Conservation (phyloP, 2,329 filamentous ascomycete species). For the Dichotomopilus funicola region DNA sequence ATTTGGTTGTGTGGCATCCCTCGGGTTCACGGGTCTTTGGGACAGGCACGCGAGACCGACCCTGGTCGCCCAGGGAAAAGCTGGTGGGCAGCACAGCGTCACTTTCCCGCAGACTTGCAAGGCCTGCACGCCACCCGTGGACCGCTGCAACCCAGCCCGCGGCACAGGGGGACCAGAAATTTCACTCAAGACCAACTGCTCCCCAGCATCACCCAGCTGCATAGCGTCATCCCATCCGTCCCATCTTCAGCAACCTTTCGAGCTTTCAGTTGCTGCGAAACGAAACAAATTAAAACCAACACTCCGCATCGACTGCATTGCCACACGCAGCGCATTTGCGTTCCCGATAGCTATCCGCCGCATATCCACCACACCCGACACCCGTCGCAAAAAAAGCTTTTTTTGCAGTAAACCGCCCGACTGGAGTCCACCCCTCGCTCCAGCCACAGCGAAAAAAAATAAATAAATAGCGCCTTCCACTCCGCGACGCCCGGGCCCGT, state of each 20-base stretch:
- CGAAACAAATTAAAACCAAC: slow-evolving; percentile 3
- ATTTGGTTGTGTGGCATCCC: too few relatives aligned
- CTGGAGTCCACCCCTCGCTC: not conserved
- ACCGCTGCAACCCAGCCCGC: not conserved
- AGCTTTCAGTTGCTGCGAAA: not conserved
- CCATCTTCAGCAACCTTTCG: not conserved
- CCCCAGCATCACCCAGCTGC: slow-evolving; percentile 8
- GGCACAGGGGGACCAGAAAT: slow-evolving; percentile 18
- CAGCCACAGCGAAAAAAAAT: not conserved
- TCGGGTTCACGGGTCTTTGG: too few relatives aligned
- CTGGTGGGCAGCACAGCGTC: too few relatives aligned
- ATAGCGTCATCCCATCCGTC: slow-evolving; percentile 23
- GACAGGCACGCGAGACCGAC: not conserved
- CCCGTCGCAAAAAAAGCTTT: not conserved
- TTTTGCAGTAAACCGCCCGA: slow-evolving; percentile 1
- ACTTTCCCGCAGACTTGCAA: not conserved
- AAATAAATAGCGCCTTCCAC: not conserved
- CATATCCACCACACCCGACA: not conserved
- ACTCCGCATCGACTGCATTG: slow-evolving; percentile 1
- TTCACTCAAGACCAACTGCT: slow-evolving; percentile 18
- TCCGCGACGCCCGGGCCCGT: slow-evolving; percentile 11
- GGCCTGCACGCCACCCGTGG: slow-evolving; percentile 1
- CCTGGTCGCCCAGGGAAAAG: too few relatives aligned
- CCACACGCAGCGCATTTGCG: not conserved
- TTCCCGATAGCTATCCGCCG: not conserved